Evolutionary conservation across 2,329 filamentous ascomycete genomes (phyloP).

Genomic region (Fusarium nurragi): DNA sequence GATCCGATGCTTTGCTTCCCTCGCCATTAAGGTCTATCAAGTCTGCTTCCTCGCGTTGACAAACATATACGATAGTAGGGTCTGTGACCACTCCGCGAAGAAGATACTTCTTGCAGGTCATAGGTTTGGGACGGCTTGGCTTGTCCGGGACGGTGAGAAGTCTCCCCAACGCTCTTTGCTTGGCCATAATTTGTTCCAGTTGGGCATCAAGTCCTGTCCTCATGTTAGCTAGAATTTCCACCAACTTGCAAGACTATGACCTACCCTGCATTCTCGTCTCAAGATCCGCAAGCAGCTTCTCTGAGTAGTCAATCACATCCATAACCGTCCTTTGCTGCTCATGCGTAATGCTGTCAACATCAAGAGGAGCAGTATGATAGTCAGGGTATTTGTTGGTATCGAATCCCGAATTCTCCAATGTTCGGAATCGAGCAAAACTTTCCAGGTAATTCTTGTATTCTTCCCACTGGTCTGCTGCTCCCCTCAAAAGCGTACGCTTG

Average conservation of each 20-base stretch:
- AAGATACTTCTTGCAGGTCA: slow-evolving; percentile 57
- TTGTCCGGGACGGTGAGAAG: slow-evolving; percentile 54
- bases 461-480: slow-evolving; percentile 47
- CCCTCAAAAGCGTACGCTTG: slow-evolving; percentile 47
- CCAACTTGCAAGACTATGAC: slow-evolving; percentile 8
- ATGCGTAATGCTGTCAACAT: slow-evolving; percentile 49
- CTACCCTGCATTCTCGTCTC: slow-evolving; percentile 50
- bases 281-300: slow-evolving; percentile 49
- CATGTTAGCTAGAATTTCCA: slow-evolving; percentile 32
- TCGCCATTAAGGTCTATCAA: slow-evolving; percentile 55
- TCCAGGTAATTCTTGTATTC: slow-evolving; percentile 50
- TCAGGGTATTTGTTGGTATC: slow-evolving; percentile 52
- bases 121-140: slow-evolving; percentile 48
- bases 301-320: slow-evolving; percentile 48
- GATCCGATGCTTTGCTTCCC: slow-evolving; percentile 50
- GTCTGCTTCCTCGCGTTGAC: slow-evolving; percentile 54
- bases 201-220: slow-evolving; percentile 45
- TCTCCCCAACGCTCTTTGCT: slow-evolving; percentile 51
- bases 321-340: slow-evolving; percentile 45
- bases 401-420: slow-evolving; percentile 52
- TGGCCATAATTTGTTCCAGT: slow-evolving; percentile 47
- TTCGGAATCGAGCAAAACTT: slow-evolving; percentile 48
- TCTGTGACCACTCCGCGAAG: slow-evolving; percentile 63
- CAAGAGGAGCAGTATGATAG: slow-evolving; percentile 52
- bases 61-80: slow-evolving; percentile 60